These are phyloP conservation scores for Yamadazyma siamensis DNA, from an alignment of 1,139 yeast genomes.

Conservation along the genomic window DNA sequence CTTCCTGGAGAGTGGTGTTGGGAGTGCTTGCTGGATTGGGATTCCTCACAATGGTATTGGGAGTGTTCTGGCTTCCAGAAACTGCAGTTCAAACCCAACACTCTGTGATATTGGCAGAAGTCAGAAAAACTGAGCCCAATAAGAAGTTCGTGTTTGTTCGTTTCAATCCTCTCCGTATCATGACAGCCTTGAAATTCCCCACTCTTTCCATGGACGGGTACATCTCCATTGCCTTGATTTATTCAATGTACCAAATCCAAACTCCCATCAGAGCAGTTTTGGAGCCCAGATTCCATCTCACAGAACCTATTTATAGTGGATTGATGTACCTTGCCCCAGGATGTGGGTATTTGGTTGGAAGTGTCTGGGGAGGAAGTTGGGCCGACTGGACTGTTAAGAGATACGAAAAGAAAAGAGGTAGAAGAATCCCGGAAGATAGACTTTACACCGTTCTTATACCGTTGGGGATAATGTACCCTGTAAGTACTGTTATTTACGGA, in stretches of 20 bases:
- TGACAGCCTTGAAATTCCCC: constrained; percentile 36
- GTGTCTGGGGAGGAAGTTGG: constrained; percentile 48
- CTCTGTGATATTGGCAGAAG: constrained; percentile 14
- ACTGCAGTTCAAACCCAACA: constrained; percentile 31
- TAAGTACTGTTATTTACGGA: constrained; percentile 44
- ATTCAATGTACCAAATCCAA: constrained; percentile 47
- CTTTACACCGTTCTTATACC: constrained; percentile 36
- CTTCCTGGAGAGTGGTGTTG: constrained; percentile 50
- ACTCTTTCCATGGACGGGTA: constrained; percentile 44
- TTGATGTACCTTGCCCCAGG: constrained; percentile 55
- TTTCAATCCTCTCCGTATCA: constrained; percentile 43
- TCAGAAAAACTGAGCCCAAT: constrained; percentile 19
- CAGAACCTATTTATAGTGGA: constrained; percentile 44
- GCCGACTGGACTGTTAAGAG: constrained; percentile 45
- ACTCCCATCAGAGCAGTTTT: constrained; percentile 55
- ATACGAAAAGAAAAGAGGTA: constrained; percentile 40
- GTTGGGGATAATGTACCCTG: constrained; percentile 39
- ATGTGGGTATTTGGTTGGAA: constrained; percentile 44
- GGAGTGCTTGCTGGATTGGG: constrained; percentile 44
- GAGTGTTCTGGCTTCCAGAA: constrained; percentile 37
- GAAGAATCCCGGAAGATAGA: constrained; percentile 51
- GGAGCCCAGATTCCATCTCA: constrained; percentile 48
- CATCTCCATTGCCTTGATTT: constrained; percentile 35
- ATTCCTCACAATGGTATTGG: constrained; percentile 22
- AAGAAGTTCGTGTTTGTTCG: constrained; percentile 36